Base-by-base conservation (phyloP, 2,329 filamentous ascomycete genomes). In the Penicillium brevicompactum region DNA sequence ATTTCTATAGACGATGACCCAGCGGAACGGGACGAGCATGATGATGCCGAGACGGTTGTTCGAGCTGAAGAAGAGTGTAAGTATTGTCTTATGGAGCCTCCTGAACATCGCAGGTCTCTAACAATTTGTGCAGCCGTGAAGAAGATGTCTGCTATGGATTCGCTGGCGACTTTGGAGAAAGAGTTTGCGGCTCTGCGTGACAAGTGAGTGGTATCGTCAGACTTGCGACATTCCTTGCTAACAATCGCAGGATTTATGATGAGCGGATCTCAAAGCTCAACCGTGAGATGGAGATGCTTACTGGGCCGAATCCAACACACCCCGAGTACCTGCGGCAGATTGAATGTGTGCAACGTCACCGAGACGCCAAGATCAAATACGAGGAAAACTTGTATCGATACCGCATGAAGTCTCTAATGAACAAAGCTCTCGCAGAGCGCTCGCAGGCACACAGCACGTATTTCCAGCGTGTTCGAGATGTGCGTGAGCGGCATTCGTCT, bases 301-400 rank as follows among this genome's bases (percentile, higher is more conserved):
- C 78, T 46, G 79, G 83, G 53, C 76, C 82, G 1, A 79, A 82
- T 47, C 83, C 83, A 49, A 88, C 86, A n/a, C 94, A 99, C 70
- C 90, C 91, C 34, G 93, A 96, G 72, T 93, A 92, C 63, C 81
- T 97, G 34, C 90, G 90, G 41, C 95, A 96, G 87, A 87, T 95
- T 72, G 86, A 91, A 70, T 92, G 89, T 69, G 84, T 99, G 52
- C 87, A 96, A 74, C 87, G 89, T 56, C 87, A 93, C 67, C 84
- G 90, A 60, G 86, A 92, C 56, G 88, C 91, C 66, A 95, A 91
- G 74, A 79, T 95, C 49, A 84, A 86, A 59, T 84, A 90, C 63
- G 90, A 93, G 66, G 83, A 89, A 49, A 86, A 85, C 22, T 84
- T 94, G 62, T 83, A 89, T 61, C 83, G 87, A 57, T 89, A 91